Evolutionary conservation across 2,329 filamentous ascomycete species (phyloP), one percentile per base, ranked within the genome.

Genomic region (Venturia oleaginea): DNA sequence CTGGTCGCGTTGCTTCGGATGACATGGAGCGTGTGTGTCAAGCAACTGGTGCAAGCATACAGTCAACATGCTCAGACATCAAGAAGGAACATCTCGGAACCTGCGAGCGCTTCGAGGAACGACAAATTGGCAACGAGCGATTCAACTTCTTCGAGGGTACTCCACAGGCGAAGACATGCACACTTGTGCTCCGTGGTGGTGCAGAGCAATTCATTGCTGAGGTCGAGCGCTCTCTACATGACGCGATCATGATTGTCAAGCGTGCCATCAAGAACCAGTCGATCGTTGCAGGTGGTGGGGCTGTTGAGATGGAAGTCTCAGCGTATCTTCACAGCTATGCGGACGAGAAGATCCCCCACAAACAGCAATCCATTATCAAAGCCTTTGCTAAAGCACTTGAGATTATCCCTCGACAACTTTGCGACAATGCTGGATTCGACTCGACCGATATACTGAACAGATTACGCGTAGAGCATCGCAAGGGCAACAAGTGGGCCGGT

Each of bases 171-270:
- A 96, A 96, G 84, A 97, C 94, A 1, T 99, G 94, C 83, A 99
- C 94, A 11, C 82, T 99, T 24, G 87, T 99, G 48, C 87, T 99
- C 68, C 90, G 94, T 73, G 94, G 94, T 72, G 94, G 94, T 69
- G 94, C 94, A 42, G 94, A 99, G 81, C 94, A 99, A 77, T 99
- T 99, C 80, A 99, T 99, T 71, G 94, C 94, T 65, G 94, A 99
- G 77, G 94, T 97, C 1, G 94, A 99, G 82, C 90, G 94, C 68
- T 96, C 91, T 74, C 84, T 99, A 69, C 94, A 99, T 82, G 94
- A 99, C 73, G 94, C 94, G 71, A 97, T 99, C 78, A 99, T 99
- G 94, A 96, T 99, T 72, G 94, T 99, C 74, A 97, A 97, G 86
- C 92, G 95, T 67, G 91, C 94, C 34, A 91, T 97, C 77, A 91